A percentile compares a stretch with the other conserved stretches of the same genome.
Evolutionary conservation across 2,329 filamentous ascomycete species (phyloP).

Genomic region (Coleophoma eucalyptorum): DNA sequence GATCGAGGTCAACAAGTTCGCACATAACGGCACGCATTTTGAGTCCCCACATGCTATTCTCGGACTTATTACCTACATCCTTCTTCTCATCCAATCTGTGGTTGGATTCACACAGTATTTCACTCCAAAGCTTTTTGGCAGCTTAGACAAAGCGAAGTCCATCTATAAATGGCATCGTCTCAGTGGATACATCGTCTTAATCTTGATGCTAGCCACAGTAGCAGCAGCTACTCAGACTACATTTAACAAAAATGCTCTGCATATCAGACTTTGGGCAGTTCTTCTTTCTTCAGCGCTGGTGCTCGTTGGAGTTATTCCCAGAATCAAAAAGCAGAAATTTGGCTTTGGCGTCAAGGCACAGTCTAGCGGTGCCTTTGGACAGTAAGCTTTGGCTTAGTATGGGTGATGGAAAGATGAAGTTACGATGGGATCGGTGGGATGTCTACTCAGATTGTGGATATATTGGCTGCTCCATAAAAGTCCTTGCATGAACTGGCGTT

Average conservation of each 20-base stretch:
- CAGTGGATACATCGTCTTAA: constrained; percentile 69
- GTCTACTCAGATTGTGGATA: no score
- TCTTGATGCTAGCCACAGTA: constrained; percentile 71
- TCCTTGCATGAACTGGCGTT: no score
- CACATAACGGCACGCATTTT: constrained; percentile 66
- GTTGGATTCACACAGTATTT: constrained; percentile 84
- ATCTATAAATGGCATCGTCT: constrained; percentile 88
- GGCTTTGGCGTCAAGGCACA: constrained; percentile 39
- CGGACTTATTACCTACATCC: constrained; percentile 69
- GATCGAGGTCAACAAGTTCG: constrained; percentile 82
- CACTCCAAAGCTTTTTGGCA: constrained; percentile 69
- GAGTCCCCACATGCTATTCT: constrained; percentile 78
- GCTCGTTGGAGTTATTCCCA: constrained; percentile 67
- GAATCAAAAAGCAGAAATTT: constrained; percentile 80
- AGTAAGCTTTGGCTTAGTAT: constrained; percentile 1
- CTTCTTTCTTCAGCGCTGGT: constrained; percentile 63
- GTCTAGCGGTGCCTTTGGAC: constrained; percentile 11
- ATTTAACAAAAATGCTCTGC: constrained; percentile 65
- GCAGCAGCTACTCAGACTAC: constrained; percentile 71
- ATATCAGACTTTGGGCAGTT: constrained; percentile 74
- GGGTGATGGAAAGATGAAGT: no score
- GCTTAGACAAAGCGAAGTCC: constrained; percentile 72
- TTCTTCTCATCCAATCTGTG: constrained; percentile 68
- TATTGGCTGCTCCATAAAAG: no score
- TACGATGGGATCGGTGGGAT: no score